Conservation (phyloP, 495 filamentous ascomycete species). For the Tirmania nivea region DNA sequence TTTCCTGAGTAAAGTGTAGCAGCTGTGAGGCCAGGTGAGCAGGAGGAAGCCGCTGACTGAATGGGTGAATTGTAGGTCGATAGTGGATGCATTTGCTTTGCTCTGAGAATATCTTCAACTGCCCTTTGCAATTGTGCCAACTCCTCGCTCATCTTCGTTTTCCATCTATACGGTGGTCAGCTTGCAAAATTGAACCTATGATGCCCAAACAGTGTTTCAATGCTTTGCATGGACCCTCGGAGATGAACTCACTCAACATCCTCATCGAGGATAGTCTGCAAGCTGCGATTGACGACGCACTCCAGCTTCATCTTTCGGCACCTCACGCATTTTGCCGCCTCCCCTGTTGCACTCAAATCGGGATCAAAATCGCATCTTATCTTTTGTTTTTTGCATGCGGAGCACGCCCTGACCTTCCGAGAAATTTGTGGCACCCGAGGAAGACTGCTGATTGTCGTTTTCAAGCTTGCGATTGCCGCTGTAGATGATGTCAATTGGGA, state of each 20-base stretch:
- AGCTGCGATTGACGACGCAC: conserved; percentile 22
- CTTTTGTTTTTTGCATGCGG: conserved; percentile 23
- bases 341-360: conserved; percentile 5
- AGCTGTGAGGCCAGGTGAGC: not conserved
- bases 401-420: conserved; percentile 17
- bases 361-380: conserved; percentile 20
- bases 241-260: conserved; percentile 19
- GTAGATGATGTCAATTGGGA: no score
- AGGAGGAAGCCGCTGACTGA: not conserved
- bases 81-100: conserved; percentile 12
- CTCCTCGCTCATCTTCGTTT: conserved; percentile 18
- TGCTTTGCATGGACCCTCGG: not conserved
- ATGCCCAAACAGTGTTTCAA: no score
- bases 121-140: conserved; percentile 15
- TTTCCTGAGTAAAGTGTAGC: not conserved
- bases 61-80: conserved; percentile 5
- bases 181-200: no score
- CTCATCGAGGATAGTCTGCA: conserved; percentile 22
- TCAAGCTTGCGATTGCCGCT: not conserved
- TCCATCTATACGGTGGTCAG: conserved; percentile 9
- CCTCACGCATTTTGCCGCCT: conserved; percentile 17
- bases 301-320: conserved; percentile 21
- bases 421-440: conserved; percentile 18
- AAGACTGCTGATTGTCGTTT: not conserved
- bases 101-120: conserved; percentile 12